These are phyloP conservation scores for Chrysanthemum makinoi DNA, from an alignment of 129 eudicot species.

Conservation along the genomic window DNA sequence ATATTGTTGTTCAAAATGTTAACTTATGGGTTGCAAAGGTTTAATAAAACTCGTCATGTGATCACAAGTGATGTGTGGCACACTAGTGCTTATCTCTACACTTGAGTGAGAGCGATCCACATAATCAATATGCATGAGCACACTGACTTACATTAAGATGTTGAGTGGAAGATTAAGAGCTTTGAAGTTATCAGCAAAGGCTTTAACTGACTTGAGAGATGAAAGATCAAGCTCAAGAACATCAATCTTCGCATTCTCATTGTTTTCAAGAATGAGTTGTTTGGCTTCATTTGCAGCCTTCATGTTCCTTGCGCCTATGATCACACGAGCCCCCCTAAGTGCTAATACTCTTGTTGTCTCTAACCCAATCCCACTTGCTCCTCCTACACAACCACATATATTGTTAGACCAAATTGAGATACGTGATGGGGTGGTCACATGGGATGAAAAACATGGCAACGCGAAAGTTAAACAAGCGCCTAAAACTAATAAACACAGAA, in stretches of 20 bases:
- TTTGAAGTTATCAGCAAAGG: slow-evolving; percentile 55
- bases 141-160: slow-evolving; percentile 60
- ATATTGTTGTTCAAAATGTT: not conserved
- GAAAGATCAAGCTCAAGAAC: slow-evolving; percentile 74
- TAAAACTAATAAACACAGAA: not conserved
- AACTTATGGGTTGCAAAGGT: too few relatives aligned
- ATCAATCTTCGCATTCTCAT: slow-evolving; percentile 54
- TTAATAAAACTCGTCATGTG: too few relatives aligned
- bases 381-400: slow-evolving; percentile 52
- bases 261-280: slow-evolving; percentile 42
- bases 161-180: slow-evolving; percentile 83
- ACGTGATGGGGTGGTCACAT: too few relatives aligned
- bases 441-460: too few relatives aligned
- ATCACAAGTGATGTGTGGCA: too few relatives aligned
- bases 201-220: slow-evolving; percentile 61
- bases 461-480: not conserved
- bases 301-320: slow-evolving; percentile 78
- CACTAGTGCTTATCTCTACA: too few relatives aligned
- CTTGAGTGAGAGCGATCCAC: not conserved
- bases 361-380: slow-evolving; percentile 93
- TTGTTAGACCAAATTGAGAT: not conserved
- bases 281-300: slow-evolving; percentile 84
- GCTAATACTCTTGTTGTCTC: slow-evolving; percentile 92
- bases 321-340: slow-evolving; percentile 72
- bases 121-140: too few relatives aligned